Percentiles rank a stretch among this genome's conserved stretches.
phyloP scores from a whole-genome alignment of 2,329 filamentous ascomycete species.

The Beauveria rudraprayagi region DNA sequence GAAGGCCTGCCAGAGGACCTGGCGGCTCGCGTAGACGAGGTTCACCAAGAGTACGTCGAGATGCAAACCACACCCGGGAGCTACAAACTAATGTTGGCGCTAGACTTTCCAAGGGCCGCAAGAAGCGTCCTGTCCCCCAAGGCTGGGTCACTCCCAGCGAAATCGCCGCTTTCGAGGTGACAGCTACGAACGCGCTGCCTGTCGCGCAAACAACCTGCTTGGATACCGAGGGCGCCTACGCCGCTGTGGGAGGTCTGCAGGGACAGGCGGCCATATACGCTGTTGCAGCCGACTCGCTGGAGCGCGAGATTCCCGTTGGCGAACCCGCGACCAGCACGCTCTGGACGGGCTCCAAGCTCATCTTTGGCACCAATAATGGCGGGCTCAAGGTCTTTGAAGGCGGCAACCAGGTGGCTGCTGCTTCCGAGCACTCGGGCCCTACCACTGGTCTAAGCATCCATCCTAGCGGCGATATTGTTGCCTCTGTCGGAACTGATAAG shows the following conservation, averaged over 20 bases:
- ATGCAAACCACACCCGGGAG: not conserved
- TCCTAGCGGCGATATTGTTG: constrained; percentile 73
- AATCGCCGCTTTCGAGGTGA: constrained; percentile 44
- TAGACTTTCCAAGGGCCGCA: constrained; percentile 78
- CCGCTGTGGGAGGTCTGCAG: constrained; percentile 66
- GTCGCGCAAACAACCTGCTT: constrained; percentile 43
- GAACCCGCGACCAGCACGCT: constrained; percentile 58
- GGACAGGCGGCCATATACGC: constrained; percentile 72
- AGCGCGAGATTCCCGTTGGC: constrained; percentile 58
- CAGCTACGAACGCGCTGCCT: constrained; percentile 37
- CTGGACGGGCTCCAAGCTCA: constrained; percentile 60
- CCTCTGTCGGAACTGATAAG: constrained; percentile 85
- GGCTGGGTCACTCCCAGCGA: constrained; percentile 75
- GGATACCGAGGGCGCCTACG: constrained; percentile 51
- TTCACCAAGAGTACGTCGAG: constrained; percentile 63
- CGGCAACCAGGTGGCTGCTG: constrained; percentile 58
- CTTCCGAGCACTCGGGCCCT: constrained; percentile 76
- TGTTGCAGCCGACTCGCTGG: constrained; percentile 56
- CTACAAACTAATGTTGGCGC: constrained; percentile 9
- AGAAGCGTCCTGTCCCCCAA: constrained; percentile 79
- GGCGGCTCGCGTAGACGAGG: constrained; percentile 65
- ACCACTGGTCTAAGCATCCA: constrained; percentile 73
- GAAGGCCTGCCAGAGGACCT: constrained; percentile 67
- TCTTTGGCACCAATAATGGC: constrained; percentile 69
- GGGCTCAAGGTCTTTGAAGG: constrained; percentile 71